Conservation (phyloP, 352 stramenopile species). For the Pythium periplocum region DNA sequence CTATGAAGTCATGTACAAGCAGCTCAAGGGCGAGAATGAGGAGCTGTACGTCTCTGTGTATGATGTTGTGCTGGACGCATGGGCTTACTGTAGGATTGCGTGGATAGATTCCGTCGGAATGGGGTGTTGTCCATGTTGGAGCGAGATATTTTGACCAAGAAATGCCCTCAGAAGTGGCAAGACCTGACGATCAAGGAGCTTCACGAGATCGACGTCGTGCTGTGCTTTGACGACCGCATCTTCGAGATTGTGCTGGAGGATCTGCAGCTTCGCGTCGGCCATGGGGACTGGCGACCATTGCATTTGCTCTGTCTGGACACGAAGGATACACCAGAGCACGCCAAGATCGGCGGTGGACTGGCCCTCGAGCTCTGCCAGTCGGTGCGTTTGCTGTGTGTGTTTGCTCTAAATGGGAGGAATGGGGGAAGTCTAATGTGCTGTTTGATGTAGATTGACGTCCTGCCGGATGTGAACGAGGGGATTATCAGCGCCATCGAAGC, state of each 20-base stretch:
- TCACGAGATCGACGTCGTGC: slow-evolving; percentile 71
- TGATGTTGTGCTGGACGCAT: not conserved
- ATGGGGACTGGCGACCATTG: slow-evolving; percentile 51
- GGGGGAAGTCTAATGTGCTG: not conserved
- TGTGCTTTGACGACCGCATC: slow-evolving; percentile 90
- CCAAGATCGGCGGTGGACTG: slow-evolving; percentile 75
- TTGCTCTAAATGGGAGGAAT: too few species aligned
- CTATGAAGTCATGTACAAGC: slow-evolving; percentile 82
- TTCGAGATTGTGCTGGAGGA: slow-evolving; percentile 86
- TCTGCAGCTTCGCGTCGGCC: slow-evolving; percentile 52
- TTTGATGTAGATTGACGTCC: slow-evolving; percentile 39
- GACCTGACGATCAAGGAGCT: slow-evolving; percentile 71
- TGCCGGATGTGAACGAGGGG: slow-evolving; percentile 37
- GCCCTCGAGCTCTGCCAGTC: slow-evolving; percentile 72
- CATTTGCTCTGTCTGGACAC: slow-evolving; percentile 86
- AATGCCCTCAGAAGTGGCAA: slow-evolving; percentile 81
- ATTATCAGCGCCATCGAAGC: slow-evolving; percentile 49
- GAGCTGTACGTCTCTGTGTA: slow-evolving; percentile 35
- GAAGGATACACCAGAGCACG: slow-evolving; percentile 83
- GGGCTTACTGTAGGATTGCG: not conserved
- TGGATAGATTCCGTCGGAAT: slow-evolving; percentile 66
- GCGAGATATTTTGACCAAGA: slow-evolving; percentile 84
- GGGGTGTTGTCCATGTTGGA: slow-evolving; percentile 85
- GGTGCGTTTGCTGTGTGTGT: slow-evolving; percentile 18
- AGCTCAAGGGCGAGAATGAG: slow-evolving; percentile 77